Base-by-base conservation (phyloP, 768 basidiomycete genomes). In the Psilocybe sp. region DNA sequence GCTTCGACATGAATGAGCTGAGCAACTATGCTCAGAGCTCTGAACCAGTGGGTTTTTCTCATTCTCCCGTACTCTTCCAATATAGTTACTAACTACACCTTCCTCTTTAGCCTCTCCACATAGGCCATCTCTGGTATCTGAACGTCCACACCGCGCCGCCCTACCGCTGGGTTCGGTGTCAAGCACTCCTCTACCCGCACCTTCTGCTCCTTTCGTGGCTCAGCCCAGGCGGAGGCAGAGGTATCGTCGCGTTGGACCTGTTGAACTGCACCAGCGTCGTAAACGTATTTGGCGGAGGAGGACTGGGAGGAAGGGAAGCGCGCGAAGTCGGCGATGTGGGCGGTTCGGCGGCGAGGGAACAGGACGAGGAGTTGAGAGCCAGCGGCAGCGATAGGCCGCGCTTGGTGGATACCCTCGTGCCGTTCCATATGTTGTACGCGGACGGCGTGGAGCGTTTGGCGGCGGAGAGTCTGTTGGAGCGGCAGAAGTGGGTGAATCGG, bases 401-500 rank as follows among this genome's bases (percentile, higher is more conserved):
- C 49, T 64, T 91, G 52, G 72, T 86, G 72, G 87, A 93, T 52
- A 77, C 82, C 50, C 64, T 96, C 4, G 91, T 91, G 49, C 93
- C 93, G 0, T 96, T 97, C 69, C 92, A 95, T 63, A 79, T 97
- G 73, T 62, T 93, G 33, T 97, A 97, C 63, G 78, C 80, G 10
- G 94, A 97, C 64, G 93, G 94, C 1, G 84, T 93, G 1, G 94
- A 97, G 64, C 70, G 94, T 7, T 64, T 97, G 19, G 93, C 86
- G 5, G 86, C 90, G n/a, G 93, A 95, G 62, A 93, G 89, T 55
- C 78, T 92, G 6, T 66, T 88, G 50, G 89, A 94, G 64, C 76
- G 93, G 57, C 86, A 92, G 45, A 82, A 87, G 65, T 97, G 94
- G 94, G 92, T 95, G 11, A 89, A 89, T 60, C 81, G 91, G 4